Percentiles rank a stretch among this genome's conserved stretches.
Conservation (phyloP, 257 asterid species). For the Capsicum baccatum region DNA sequence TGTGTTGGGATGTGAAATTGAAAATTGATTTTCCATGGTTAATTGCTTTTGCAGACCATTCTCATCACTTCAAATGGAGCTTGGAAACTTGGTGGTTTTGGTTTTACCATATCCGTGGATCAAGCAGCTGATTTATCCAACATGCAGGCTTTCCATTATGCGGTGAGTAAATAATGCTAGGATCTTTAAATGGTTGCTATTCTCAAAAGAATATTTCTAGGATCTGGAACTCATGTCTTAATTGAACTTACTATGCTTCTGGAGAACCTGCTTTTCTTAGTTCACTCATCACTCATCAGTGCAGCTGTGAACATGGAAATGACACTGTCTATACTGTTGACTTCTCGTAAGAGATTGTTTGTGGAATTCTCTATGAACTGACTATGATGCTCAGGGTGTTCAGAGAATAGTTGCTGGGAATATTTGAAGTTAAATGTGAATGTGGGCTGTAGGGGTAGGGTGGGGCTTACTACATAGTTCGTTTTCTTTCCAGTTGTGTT, state of each 20-base stretch:
- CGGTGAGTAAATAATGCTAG: slow-evolving; percentile 66
- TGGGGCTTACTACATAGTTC: background rate
- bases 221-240: background rate
- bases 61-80: slow-evolving; percentile 96
- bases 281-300: background rate
- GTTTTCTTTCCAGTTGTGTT: background rate
- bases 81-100: slow-evolving; percentile 98
- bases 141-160: slow-evolving; percentile 84
- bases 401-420: background rate
- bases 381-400: slow-evolving; percentile 15
- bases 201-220: slow-evolving; percentile 25
- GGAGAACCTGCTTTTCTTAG: slow-evolving; percentile 24
- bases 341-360: background rate
- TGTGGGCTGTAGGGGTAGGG: background rate
- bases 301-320: background rate
- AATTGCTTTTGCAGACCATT: slow-evolving; percentile 59
- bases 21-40: slow-evolving; percentile 19
- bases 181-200: background rate
- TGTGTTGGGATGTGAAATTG: slow-evolving; percentile 36
- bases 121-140: slow-evolving; percentile 70
- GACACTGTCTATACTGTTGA: slow-evolving; percentile 2
- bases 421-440: slow-evolving; percentile 21
- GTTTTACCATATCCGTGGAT: slow-evolving; percentile 78
- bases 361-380: background rate
- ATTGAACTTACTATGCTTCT: slow-evolving; percentile 17